Evolutionary conservation across 495 filamentous ascomycete genomes (phyloP).

Genomic region (Penicillium angulare): DNA sequence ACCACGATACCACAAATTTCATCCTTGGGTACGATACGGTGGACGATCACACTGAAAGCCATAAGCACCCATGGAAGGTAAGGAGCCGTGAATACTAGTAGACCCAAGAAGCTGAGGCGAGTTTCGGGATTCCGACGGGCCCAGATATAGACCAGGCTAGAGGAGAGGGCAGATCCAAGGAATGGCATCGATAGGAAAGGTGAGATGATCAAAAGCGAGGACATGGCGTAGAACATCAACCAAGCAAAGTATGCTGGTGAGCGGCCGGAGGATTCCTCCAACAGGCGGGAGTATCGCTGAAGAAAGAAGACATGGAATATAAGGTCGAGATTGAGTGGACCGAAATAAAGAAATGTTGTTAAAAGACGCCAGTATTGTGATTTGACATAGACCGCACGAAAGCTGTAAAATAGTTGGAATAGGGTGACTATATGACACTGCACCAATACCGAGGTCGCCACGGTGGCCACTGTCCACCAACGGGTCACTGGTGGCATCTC

Average conservation of each 20-base stretch:
- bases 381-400: constrained; percentile 84
- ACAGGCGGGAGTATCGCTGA: constrained; percentile 90
- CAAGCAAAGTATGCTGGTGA: constrained; percentile 93
- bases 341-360: constrained; percentile 96
- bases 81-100: constrained; percentile 88
- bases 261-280: constrained; percentile 88
- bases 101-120: constrained; percentile 82
- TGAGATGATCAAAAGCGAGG: constrained; percentile 73
- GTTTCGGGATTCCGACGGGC: constrained; percentile 91
- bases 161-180: constrained; percentile 84
- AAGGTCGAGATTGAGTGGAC: constrained; percentile 88
- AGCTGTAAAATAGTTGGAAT: constrained; percentile 96
- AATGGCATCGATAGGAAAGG: constrained; percentile 85
- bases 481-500: constrained; percentile 95
- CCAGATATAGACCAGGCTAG: constrained; percentile 97
- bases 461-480: constrained; percentile 93
- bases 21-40: constrained; percentile 87
- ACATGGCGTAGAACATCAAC: constrained; percentile 82
- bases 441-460: constrained; percentile 83
- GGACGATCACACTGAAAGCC: constrained; percentile 80
- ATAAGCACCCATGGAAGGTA: constrained; percentile 97
- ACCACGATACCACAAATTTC: constrained; percentile 92
- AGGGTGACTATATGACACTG: constrained; percentile 89
- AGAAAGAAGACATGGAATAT: constrained; percentile 99
- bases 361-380: constrained; percentile 95